phyloP scores from a whole-genome alignment of 305 asterid species.

The Fraxinus angustifolia region DNA sequence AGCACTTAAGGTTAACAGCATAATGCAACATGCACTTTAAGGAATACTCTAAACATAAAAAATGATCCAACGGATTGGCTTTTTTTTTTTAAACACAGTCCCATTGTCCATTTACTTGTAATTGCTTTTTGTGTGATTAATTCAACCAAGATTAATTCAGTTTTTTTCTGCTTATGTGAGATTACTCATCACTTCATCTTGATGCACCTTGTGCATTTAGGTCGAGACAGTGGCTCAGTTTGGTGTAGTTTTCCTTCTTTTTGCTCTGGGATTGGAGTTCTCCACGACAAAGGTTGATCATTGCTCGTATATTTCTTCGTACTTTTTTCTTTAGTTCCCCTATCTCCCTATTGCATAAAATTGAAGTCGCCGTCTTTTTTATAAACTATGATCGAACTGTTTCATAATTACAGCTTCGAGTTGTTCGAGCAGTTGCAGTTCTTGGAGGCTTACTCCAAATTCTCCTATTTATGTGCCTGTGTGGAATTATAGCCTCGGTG shows the following conservation, averaged over 20 bases:
- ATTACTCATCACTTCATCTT: constrained; percentile 18
- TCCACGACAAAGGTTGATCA: constrained; percentile 76
- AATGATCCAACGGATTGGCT: constrained; percentile 14
- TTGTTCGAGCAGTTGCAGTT: constrained; percentile 98
- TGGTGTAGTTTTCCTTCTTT: constrained; percentile 97
- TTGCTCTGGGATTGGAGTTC: constrained; percentile 97
- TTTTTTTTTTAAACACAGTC: constrained; percentile 14
- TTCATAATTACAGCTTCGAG: constrained; percentile 62
- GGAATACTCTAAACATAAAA: not conserved
- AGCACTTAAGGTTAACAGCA: not conserved
- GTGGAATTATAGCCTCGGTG: constrained; percentile 90
- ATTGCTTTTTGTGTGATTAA: not conserved
- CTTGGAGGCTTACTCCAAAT: constrained; percentile 94
- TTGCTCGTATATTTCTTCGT: not conserved
- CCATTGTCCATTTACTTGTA: not conserved
- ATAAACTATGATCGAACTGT: constrained; percentile 18
- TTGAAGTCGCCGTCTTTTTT: constrained; percentile 15
- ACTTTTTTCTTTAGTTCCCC: not conserved
- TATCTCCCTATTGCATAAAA: constrained; percentile 16
- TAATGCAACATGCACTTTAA: not conserved
- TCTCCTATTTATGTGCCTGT: constrained; percentile 87
- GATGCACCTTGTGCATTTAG: constrained; percentile 41
- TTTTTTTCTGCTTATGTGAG: not conserved
- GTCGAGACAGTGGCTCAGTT: constrained; percentile 99
- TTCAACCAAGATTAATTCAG: not conserved